Conservation (phyloP, 805 yeast species). For the Vanderwaltozyma tropicalis region DNA sequence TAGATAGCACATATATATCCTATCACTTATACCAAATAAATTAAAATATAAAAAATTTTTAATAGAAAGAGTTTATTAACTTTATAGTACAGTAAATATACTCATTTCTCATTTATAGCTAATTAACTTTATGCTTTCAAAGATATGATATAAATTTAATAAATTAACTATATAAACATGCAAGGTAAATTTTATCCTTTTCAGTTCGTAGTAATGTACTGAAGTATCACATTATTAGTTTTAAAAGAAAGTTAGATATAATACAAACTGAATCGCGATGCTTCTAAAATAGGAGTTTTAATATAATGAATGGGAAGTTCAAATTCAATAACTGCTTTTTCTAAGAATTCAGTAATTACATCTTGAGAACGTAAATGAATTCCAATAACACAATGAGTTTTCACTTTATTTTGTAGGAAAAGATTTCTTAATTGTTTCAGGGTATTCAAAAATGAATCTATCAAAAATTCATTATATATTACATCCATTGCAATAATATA, state of each 20-base stretch:
- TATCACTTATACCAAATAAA: not conserved
- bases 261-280: constrained; percentile 19
- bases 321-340: constrained; percentile 16
- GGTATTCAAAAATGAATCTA: constrained; percentile 23
- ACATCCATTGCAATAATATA: constrained; percentile 29
- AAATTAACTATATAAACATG: not conserved
- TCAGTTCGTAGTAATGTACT: no score
- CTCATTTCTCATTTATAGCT: no score
- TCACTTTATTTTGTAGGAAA: constrained; percentile 2
- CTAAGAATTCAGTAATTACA: constrained; percentile 19
- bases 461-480: constrained; percentile 27
- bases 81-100: not conserved
- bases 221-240: not conserved
- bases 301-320: constrained; percentile 14
- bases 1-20: no score
- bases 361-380: constrained; percentile 27
- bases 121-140: no score
- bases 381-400: constrained; percentile 18
- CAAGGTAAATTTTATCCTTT: not conserved
- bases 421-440: constrained; percentile 8
- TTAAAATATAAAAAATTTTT: constrained; percentile 57
- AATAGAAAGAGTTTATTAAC: constrained; percentile 55
- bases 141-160: no score
- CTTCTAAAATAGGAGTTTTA: constrained; percentile 8
- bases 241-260: no score